Base-by-base conservation (phyloP, 495 filamentous ascomycete species). In the Penicillium mononematosum region DNA sequence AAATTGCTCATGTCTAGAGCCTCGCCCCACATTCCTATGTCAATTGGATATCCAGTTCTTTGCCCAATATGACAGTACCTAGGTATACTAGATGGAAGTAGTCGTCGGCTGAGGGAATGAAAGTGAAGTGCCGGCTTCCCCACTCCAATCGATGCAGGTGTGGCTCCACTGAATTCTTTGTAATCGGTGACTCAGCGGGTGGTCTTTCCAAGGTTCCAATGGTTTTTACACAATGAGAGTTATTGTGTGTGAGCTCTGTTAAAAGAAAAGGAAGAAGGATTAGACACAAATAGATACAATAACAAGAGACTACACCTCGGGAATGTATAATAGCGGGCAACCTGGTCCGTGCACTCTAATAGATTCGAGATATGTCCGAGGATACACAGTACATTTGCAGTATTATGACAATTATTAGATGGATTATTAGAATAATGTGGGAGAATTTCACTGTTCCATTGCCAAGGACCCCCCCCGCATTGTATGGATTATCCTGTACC, bases 41-140 rank as follows among this genome's bases (percentile, higher is more conserved):
- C 31, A 20, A 8, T 48, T 29, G n/a, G 8, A 34, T 48, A 17
- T n/a, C 20, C 32, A 50, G 31, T 11, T n/a, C 19, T 22, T 11
- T 22, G 39, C 29, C 16, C 27, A 17, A 10, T 19, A 9, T 20
- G 19, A 16, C 17, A 39, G 36, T n/a, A n/a, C n/a, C n/a, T n/a
- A n/a, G n/a, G n/a, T 39, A 9, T n/a, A 39, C 3, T 34, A 49
- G 16, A 16, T 20, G 2, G 46, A 14, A 25, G 32, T 29, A 16
- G 46, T 50, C 25, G 50, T 66, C 66, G 66, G 66, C 60, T 66
- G 57, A 38, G 47, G 10, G 19, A 29, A 32, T 5, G 46, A 50
- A 32, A 53, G 45, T 17, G 58, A 68, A 66, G 55, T 68, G 66
- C 66, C 66, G 66, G 29, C 54, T 51, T 44, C 65, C 52, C 65